These are phyloP conservation scores for Kwoniella dendrophila DNA, from an alignment of 768 basidiomycete genomes.

Conservation along the genomic window DNA sequence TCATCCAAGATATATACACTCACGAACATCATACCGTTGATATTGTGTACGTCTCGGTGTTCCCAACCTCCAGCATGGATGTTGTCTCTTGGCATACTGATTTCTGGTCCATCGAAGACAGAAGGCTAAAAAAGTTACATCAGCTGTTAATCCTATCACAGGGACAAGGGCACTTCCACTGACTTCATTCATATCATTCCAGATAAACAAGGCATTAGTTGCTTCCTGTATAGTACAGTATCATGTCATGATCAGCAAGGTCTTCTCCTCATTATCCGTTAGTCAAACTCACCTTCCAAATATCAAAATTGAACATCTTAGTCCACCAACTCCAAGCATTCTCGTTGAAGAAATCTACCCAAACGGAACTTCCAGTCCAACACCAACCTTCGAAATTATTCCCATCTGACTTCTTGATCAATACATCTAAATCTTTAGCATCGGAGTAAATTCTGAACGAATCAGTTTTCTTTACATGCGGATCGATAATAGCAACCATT, in stretches of 20 bases:
- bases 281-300: constrained; percentile 57
- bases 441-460: constrained; percentile 81
- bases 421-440: constrained; percentile 76
- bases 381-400: constrained; percentile 92
- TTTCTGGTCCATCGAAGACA: constrained; percentile 98
- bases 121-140: constrained; percentile 68
- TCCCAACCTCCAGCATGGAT: constrained; percentile 96
- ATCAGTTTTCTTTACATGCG: constrained; percentile 82
- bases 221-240: constrained; percentile 56
- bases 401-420: constrained; percentile 79
- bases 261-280: neutral
- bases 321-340: constrained; percentile 88
- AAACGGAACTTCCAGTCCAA: constrained; percentile 93
- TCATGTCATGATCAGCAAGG: neutral
- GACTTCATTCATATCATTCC: constrained; percentile 99
- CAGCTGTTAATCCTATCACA: neutral
- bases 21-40: constrained; percentile 87
- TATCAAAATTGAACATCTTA: constrained; percentile 70
- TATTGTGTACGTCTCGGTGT: constrained; percentile 94
- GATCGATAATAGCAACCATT: constrained; percentile 98
- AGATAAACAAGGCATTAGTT: constrained; percentile 82
- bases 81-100: constrained; percentile 73
- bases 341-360: constrained; percentile 98
- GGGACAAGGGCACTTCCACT: neutral
- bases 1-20: constrained; percentile 29